Percentiles rank a stretch among this genome's conserved stretches.
phyloP scores from a whole-genome alignment of 2,329 filamentous ascomycete genomes.

The Didymella lethalis region DNA sequence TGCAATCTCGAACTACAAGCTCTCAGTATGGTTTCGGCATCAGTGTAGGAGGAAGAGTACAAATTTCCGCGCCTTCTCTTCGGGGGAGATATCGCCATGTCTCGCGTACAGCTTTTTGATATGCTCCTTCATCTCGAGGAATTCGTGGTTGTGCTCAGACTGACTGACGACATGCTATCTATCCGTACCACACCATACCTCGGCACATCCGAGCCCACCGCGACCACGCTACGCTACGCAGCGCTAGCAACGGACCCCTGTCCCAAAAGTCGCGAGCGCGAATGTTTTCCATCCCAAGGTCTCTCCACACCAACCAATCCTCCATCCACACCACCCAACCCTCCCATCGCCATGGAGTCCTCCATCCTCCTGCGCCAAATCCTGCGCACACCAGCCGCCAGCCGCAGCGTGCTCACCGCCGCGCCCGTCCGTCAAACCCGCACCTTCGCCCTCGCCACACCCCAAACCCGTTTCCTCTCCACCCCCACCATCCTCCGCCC shows the following conservation, averaged over 20 bases:
- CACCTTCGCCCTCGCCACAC: conserved; percentile 31
- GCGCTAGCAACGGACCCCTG: conserved; percentile 14
- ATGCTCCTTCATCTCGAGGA: conserved; percentile 11
- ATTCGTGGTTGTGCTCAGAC: conserved; percentile 3
- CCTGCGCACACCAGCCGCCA: conserved; percentile 36
- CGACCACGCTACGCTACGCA: neutral
- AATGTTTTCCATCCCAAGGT: conserved; percentile 9
- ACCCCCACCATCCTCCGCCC: conserved; percentile 49
- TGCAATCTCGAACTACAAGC: conserved; percentile 32
- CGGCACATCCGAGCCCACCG: conserved; percentile 15
- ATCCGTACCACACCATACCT: conserved; percentile 22
- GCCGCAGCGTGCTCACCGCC: conserved; percentile 25
- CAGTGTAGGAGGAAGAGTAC: conserved; percentile 1
- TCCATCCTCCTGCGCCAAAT: conserved; percentile 36
- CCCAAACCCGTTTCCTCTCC: conserved; percentile 34
- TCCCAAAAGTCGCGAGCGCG: neutral
- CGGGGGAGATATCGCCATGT: conserved; percentile 24
- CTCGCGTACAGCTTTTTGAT: conserved; percentile 10
- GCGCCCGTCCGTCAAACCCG: conserved; percentile 11
- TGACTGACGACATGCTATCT: conserved; percentile 2
- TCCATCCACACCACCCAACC: neutral
- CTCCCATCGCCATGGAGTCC: conserved; percentile 35
- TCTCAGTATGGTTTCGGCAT: neutral
- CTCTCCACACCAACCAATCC: neutral
- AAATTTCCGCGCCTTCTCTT: conserved; percentile 34